Evolutionary conservation across 805 yeast genomes (phyloP), one percentile per base, ranked within the genome.

Genomic region (Candida hungchunana): DNA sequence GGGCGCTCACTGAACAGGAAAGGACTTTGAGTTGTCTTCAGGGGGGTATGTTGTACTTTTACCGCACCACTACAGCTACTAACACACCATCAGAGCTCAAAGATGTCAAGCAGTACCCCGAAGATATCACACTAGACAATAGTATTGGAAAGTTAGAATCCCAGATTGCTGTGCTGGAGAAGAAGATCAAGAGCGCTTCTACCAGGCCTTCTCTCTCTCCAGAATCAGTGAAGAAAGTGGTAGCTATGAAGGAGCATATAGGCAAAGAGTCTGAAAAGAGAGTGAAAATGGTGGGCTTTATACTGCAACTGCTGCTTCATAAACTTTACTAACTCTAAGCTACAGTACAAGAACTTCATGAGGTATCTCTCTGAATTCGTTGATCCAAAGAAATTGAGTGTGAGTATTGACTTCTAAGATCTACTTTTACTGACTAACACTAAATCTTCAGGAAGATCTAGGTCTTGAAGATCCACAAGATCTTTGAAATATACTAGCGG

Each of bases 391-490:
- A 14, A 29, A 1, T 26, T 50, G 19, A 21, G 38, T 7, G 53
- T 51, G 18, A 37, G 53, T 46, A 8, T 5, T 9, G 21, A 29
- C n/a, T n/a, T n/a, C n/a, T n/a, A n/a, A n/a, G n/a, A n/a, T n/a
- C n/a, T n/a, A n/a, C n/a, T n/a, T n/a, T n/a, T n/a, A n/a, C n/a
- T n/a, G n/a, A n/a, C n/a, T n/a, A n/a, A n/a, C n/a, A n/a, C n/a
- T n/a, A n/a, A n/a, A n/a, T n/a, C n/a, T 12, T 13, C 14, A 37
- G 47, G 23, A 42, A 18, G 44, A 43, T 4, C 32, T 48, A 10
- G 51, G 53, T 1, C 40, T 48, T n/a, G 53, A 47, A 16, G 44
- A 38, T 12, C 47, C 43, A 16, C n/a, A n/a, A n/a, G n/a, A n/a
- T n/a, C n/a, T n/a, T n/a, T n/a, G n/a, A n/a, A n/a, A n/a, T n/a